Base-by-base conservation (phyloP, 2,329 filamentous ascomycete genomes). In the Akanthomyces muscarius region DNA sequence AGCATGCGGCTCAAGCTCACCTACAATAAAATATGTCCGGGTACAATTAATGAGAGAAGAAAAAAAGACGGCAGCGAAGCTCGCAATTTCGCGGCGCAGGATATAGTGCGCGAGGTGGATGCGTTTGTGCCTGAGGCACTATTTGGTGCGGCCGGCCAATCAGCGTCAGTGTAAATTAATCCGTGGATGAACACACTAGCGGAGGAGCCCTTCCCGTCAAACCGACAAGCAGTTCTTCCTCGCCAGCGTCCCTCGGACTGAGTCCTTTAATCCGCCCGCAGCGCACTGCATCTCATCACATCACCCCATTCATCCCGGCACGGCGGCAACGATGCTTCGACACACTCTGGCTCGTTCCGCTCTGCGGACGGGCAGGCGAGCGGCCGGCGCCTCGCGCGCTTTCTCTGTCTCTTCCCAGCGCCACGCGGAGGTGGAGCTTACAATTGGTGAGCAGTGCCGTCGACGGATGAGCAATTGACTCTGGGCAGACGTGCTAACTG, bases 391-490 rank as follows among this genome's bases (percentile, higher is more conserved):
- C 78, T 83, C 87, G 77, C 88, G 92, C 80, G 81, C 89, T 73
- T 97, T 99, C 83, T 86, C 90, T 79, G 90, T 89, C 72, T 92
- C 91, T 70, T 79, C 85, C 74, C 86, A 85, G 79, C 87, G 92
- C 77, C 86, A 86, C 71, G 94, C 92, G 71, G 92, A 98, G 83
- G 93, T 99, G 74, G 92, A 97, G 85, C 87, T 99, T 78, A 99
- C 94, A 74, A 87, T 97, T 83, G 92, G 91, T 96, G 72, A 74
- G 74, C 71, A 69, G 68, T 64, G 68, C 66, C 66, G 58, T 64
- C 65, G 57, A 64, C 53, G 13, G 60, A 55, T 53, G 52, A 60
- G 48, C 56, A 38, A 45, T 54, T 45, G 21, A 38, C 25, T 36
- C 36, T 25, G 42, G 28, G 36, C 38, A 47, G 52, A 36, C 44